Conservation (phyloP, 2,329 filamentous ascomycete species). For the Colletotrichum agaves region DNA sequence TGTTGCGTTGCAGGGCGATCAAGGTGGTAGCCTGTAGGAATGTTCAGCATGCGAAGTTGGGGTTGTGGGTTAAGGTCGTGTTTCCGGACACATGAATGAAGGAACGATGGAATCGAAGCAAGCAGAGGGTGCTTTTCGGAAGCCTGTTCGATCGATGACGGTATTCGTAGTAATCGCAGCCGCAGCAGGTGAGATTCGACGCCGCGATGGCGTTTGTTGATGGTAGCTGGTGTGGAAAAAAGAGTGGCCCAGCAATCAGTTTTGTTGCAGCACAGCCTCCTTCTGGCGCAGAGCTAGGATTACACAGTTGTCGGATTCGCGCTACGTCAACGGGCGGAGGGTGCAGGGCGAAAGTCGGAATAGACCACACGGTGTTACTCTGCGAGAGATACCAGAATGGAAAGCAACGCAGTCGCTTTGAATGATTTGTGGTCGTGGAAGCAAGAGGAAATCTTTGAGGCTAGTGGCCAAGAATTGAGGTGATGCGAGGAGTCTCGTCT, state of each 20-base stretch:
- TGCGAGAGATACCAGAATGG: not conserved
- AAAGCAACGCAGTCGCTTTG: slow-evolving; percentile 37
- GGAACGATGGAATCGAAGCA: slow-evolving; percentile 26
- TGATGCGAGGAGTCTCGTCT: slow-evolving; percentile 29
- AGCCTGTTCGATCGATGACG: slow-evolving; percentile 12
- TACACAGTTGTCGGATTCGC: slow-evolving; percentile 31
- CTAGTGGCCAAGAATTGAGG: slow-evolving; percentile 19
- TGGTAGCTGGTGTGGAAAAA: slow-evolving; percentile 33
- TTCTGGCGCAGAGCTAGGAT: slow-evolving; percentile 41
- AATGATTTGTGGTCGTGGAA: slow-evolving; percentile 28
- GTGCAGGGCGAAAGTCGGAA: slow-evolving; percentile 1
- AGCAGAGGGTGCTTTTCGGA: not conserved
- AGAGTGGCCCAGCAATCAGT: slow-evolving; percentile 37
- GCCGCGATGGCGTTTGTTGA: slow-evolving; percentile 21
- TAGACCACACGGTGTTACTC: not conserved
- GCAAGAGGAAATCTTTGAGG: slow-evolving; percentile 10
- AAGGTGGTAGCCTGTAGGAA: slow-evolving; percentile 42
- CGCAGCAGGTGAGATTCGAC: slow-evolving; percentile 15
- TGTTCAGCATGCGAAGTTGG: slow-evolving; percentile 46
- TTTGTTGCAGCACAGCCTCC: slow-evolving; percentile 44
- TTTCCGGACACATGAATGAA: slow-evolving; percentile 28
- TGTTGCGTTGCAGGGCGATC: slow-evolving; percentile 43
- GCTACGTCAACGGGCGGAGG: slow-evolving; percentile 35
- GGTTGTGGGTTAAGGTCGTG: slow-evolving; percentile 21
- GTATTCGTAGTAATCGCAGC: slow-evolving; percentile 3